A percentile compares a stretch with the other conserved stretches of the same genome.
phyloP scores from a whole-genome alignment of 2,329 filamentous ascomycete genomes.

The Cladosporium colombiae region DNA sequence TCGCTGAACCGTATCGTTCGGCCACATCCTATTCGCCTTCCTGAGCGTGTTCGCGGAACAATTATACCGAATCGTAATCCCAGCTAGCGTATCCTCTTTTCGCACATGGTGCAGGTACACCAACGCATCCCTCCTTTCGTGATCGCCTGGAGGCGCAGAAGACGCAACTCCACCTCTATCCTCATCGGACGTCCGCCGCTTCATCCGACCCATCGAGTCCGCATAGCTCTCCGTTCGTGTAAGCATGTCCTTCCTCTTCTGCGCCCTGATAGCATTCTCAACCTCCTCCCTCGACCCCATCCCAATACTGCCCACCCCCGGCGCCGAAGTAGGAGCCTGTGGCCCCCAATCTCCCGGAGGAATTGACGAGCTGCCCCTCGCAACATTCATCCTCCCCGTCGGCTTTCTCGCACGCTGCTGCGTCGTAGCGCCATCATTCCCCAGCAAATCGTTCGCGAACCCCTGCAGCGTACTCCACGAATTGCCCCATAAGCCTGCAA shows the following conservation, averaged over 20 bases:
- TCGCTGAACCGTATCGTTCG: constrained; percentile 84
- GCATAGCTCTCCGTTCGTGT: constrained; percentile 41
- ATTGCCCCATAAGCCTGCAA: constrained; percentile 50
- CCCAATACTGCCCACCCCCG: constrained; percentile 43
- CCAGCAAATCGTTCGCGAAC: constrained; percentile 51
- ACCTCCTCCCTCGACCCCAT: constrained; percentile 49
- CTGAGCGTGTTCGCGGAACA: constrained; percentile 81
- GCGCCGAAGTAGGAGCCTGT: constrained; percentile 36
- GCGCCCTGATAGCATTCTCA: constrained; percentile 49
- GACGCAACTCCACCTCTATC: constrained; percentile 40
- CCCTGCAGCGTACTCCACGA: constrained; percentile 53
- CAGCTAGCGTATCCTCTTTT: constrained; percentile 82
- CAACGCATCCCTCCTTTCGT: constrained; percentile 71
- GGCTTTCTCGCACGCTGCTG: constrained; percentile 35
- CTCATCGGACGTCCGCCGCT: constrained; percentile 70
- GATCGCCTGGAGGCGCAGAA: constrained; percentile 54
- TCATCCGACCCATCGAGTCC: constrained; percentile 53
- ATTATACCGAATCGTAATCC: constrained; percentile 85
- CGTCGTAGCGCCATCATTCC: constrained; percentile 37
- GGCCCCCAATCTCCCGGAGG: constrained; percentile 53
- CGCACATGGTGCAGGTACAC: constrained; percentile 89
- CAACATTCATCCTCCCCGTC: constrained; percentile 24
- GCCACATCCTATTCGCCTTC: constrained; percentile 92
- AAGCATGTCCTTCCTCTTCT: constrained; percentile 51
- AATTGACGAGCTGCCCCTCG: constrained; percentile 37